Evolutionary conservation across 2,329 filamentous ascomycete species (phyloP), one percentile per base, ranked within the genome.

Genomic region (Fusarium cyanostomum): DNA sequence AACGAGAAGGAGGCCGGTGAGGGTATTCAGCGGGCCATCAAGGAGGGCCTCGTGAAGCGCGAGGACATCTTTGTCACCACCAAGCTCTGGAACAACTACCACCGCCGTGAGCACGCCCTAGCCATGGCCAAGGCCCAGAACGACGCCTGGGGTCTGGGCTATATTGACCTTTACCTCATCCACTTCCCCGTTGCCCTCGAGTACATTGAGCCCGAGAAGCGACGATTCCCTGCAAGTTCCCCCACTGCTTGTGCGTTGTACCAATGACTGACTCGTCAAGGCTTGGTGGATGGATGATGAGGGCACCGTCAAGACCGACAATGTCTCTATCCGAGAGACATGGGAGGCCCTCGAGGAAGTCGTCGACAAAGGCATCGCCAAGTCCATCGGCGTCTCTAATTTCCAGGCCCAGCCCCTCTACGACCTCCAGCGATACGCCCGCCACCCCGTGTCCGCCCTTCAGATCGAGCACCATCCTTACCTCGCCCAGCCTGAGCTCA

Each of bases 51-150:
- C 42, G 81, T 91, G 10, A 87, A 88, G 46, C 77, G 91, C 56
- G 87, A 91, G 77, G 92, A 96, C 28, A 88, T 96, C 73, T 96
- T 96, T 84, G 86, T 96, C 74, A 91, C 93, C 63, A 92, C 89
- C 76, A 96, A 96, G 83, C 88, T 96, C 46, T 96, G 92, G 92
- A 93, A 93, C 81, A 88, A 88, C 72, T 95, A 94, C 85, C 91
- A 96, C 82, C 88, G 92, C 71, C 84, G 82, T 66, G 88, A 93
- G 66, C 84, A 86, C 68, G 91, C 93, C 51, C 84, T 89, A 74
- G 86, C 86, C 41, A 92, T 94, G 74, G 84, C 83, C 75, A 86
- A 86, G 77, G 88, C 88, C 73, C 90, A 92, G 79, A 87, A 92
- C 59, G 84, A 86, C 67, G 89, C 93, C 79, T 94, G 90, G 87